Evolutionary conservation across 768 basidiomycete species (phyloP).

Genomic region (Panellus pusillus): DNA sequence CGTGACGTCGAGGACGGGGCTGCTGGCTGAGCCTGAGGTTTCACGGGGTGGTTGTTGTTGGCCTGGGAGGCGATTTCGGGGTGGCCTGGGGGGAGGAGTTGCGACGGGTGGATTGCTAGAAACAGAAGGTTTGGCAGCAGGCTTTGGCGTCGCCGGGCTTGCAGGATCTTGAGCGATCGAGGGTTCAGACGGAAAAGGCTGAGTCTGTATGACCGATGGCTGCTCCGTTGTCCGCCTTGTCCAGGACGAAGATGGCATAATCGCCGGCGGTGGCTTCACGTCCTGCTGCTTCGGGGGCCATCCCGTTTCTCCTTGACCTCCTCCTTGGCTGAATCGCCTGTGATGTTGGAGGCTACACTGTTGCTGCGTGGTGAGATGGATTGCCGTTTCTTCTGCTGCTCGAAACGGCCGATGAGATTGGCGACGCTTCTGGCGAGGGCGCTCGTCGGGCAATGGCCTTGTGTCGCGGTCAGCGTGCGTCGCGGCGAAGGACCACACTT

Average conservation of each 20-base stretch:
- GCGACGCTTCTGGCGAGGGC: constrained; percentile 84
- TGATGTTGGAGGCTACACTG: constrained; percentile 65
- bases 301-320: constrained; percentile 69
- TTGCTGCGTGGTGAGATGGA: constrained; percentile 56
- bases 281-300: constrained; percentile 62
- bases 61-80: constrained; percentile 15
- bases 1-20: constrained; percentile 27
- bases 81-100: constrained; percentile 15
- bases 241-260: constrained; percentile 38
- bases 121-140: constrained; percentile 1
- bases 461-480: background rate
- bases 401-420: constrained; percentile 88
- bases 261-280: constrained; percentile 36
- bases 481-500: constrained; percentile 18
- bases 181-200: constrained; percentile 19
- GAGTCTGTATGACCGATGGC: constrained; percentile 22
- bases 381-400: constrained; percentile 74
- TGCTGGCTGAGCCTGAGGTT: constrained; percentile 37
- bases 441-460: constrained; percentile 88
- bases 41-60: constrained; percentile 26
- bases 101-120: constrained; percentile 1
- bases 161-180: constrained; percentile 22
- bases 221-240: constrained; percentile 25
- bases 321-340: constrained; percentile 64
- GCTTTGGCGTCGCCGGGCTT: constrained; percentile 25